Conservation (phyloP, 2,329 filamentous ascomycete species). For the Aspergillus pseudotamarii region DNA sequence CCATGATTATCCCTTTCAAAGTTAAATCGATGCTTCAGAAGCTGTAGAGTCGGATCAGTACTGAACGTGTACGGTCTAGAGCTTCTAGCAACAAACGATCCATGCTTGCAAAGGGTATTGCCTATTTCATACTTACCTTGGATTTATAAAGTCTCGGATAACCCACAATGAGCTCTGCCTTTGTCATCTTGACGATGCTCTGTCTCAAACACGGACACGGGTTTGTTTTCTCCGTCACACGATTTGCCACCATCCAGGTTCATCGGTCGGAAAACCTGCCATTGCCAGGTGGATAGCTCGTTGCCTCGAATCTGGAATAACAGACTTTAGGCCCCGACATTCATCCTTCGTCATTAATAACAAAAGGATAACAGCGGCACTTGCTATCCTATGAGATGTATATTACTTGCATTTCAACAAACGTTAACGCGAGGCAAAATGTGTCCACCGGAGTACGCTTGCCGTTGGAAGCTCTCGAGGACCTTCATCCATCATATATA, state of each 20-base stretch:
- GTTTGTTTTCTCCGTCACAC: no score
- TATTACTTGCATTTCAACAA: not conserved
- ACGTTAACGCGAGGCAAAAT: not conserved
- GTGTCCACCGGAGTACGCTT: no score
- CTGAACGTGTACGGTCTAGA: not conserved
- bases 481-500: no score
- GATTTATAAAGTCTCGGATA: not conserved
- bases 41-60: no score
- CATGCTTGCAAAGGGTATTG: not conserved
- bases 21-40: not conserved
- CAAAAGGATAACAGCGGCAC: not conserved
- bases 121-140: not conserved
- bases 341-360: not conserved
- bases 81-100: no score
- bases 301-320: not conserved
- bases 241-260: not conserved
- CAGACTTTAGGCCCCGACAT: not conserved
- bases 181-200: not conserved
- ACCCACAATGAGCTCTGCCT: not conserved
- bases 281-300: not conserved
- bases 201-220: not conserved
- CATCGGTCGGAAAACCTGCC: not conserved
- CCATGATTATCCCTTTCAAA: no score
- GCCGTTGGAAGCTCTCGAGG: no score
- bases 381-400: not conserved